These are phyloP conservation scores for Mycena leptocephala DNA, from an alignment of 768 basidiomycete species.

Conservation along the genomic window DNA sequence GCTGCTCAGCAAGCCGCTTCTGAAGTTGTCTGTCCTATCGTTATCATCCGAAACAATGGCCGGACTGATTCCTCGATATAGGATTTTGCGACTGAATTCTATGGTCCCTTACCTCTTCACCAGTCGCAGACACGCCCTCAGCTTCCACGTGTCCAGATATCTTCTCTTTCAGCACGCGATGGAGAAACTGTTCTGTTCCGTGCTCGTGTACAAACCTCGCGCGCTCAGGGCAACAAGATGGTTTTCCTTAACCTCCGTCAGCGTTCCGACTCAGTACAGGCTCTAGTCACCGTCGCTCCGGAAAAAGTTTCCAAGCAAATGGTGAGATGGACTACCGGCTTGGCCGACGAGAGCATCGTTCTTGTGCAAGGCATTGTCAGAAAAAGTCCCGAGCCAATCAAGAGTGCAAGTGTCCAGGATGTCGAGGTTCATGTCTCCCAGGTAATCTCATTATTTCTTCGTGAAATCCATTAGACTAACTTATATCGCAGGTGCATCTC, in stretches of 20 bases:
- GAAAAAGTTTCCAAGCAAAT: slow-evolving; percentile 95
- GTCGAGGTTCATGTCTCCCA: slow-evolving; percentile 90
- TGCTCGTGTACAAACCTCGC: slow-evolving; percentile 92
- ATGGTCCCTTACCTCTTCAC: slow-evolving; percentile 91
- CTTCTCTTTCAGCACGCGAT: slow-evolving; percentile 73
- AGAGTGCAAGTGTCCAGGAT: slow-evolving; percentile 90
- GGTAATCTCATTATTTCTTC: slow-evolving; percentile 59
- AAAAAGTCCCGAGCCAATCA: slow-evolving; percentile 88
- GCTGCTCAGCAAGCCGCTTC: slow-evolving; percentile 77
- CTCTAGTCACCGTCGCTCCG: slow-evolving; percentile 79
- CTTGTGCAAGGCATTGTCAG: slow-evolving; percentile 89
- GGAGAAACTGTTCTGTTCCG: slow-evolving; percentile 88
- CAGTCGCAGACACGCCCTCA: slow-evolving; percentile 88
- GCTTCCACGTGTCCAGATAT: slow-evolving; percentile 75
- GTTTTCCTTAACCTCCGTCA: slow-evolving; percentile 95
- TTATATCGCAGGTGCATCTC: slow-evolving; percentile 77
- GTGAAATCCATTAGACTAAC: slow-evolving; percentile 3
- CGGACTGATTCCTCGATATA: slow-evolving; percentile 45
- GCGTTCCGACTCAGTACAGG: slow-evolving; percentile 89
- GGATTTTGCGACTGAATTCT: slow-evolving; percentile 87
- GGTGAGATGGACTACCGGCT: slow-evolving; percentile 90
- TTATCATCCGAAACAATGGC: slow-evolving; percentile 14
- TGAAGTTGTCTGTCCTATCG: slow-evolving; percentile 66
- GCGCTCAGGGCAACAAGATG: slow-evolving; percentile 96
- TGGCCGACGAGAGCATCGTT: slow-evolving; percentile 92